Evolutionary conservation across 345 rosid genomes (phyloP), one percentile per base, ranked within the genome.

Genomic region (Ceriops decandra): DNA sequence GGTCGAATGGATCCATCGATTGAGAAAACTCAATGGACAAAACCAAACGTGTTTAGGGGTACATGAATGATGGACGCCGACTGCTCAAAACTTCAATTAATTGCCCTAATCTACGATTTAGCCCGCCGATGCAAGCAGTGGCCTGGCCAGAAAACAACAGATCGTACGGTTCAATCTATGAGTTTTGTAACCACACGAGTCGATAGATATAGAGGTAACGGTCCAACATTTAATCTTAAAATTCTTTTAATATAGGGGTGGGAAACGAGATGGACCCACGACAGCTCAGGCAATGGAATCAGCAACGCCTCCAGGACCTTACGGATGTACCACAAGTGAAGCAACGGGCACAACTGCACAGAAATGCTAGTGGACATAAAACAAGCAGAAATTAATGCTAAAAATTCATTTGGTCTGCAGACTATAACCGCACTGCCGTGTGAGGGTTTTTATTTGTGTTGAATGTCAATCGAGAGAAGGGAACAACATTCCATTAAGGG

Each of bases 321-420:
- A 32, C 47, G 47, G 60, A 52, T 15, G 67, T 63, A 63, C 56
- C 67, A 16, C 10, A 42, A 8, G 9, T 5, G 4, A 2, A 16
- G 47, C 47, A 38, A 38, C 16, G 4, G 10, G 47, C 47, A 21
- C 26, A 46, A 26, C 3, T 35, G 72, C 76, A 67, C 66, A 67
- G 72, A 36, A 71, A 35, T 57, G 69, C 35, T 21, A 26, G 28
- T 11, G 26, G 58, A 15, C 11, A 62, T 31, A 3, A 3, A 32
- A n/a, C 22, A 49, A 57, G 74, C 31, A 10, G 20, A 51, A 28
- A 61, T 70, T 64, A 11, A 66, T 70, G 68, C 62, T 68, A 13
- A 70, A 11, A 35, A 26, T 66, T 67, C 28, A 60, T 38, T 53
- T 61, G 63, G 60, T 67, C 61, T 32, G 26, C 69, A 64, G 28